A percentile compares a stretch with the other conserved stretches of the same genome.
Conservation (phyloP, 2,329 filamentous ascomycete genomes). For the Xylaria sp. region DNA sequence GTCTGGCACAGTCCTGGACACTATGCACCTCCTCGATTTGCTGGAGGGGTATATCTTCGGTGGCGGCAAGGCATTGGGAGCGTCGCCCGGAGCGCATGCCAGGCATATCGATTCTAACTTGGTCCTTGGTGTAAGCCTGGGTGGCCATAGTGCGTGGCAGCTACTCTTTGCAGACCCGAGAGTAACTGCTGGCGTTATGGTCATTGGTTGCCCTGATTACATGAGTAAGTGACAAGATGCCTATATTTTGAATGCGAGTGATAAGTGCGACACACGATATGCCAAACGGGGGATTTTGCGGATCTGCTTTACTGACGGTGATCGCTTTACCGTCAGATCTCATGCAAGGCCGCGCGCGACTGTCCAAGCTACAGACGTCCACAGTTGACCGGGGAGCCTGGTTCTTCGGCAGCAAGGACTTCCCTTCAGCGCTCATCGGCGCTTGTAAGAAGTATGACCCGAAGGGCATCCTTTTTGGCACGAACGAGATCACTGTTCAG, state of each 20-base stretch:
- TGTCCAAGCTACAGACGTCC: conserved; percentile 61
- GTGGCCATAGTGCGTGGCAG: conserved; percentile 86
- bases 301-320: conserved; percentile 2
- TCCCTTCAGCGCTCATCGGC: conserved; percentile 63
- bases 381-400: conserved; percentile 47
- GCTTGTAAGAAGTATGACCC: conserved; percentile 66
- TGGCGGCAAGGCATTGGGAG: conserved; percentile 24
- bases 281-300: neutral
- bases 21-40: conserved; percentile 68
- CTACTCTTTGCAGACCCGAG: conserved; percentile 71
- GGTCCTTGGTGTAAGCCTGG: conserved; percentile 76
- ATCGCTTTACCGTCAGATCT: conserved; percentile 40
- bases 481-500: conserved; percentile 33
- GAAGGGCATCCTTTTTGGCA: conserved; percentile 64
- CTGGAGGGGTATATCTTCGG: conserved; percentile 70
- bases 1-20: conserved; percentile 68
- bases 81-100: conserved; percentile 25
- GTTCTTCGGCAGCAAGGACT: conserved; percentile 74
- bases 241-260: neutral
- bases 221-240: conserved; percentile 45
- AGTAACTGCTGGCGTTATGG: conserved; percentile 69
- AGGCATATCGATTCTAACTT: conserved; percentile 57
- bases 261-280: neutral
- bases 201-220: conserved; percentile 90
- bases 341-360: conserved; percentile 71